These are phyloP conservation scores for Madurella fahalii DNA, from an alignment of 2,329 filamentous ascomycete species.

Conservation along the genomic window DNA sequence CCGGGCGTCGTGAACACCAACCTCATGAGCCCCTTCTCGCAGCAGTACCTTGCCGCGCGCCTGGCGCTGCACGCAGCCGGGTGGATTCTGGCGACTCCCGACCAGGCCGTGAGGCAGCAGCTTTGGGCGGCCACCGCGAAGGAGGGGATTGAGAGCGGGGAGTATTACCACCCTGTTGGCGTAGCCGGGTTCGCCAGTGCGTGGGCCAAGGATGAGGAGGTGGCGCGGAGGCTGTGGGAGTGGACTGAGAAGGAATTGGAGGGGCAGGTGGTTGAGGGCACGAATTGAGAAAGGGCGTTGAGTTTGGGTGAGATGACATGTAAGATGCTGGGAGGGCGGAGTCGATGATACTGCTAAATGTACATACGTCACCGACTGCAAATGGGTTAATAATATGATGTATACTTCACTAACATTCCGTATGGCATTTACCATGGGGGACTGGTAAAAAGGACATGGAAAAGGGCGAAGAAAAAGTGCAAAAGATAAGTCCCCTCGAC, in stretches of 20 bases:
- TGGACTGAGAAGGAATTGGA: conserved; percentile 32
- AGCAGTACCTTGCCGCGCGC: background rate
- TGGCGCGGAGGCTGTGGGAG: conserved; percentile 30
- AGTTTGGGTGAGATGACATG: no score
- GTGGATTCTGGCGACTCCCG: conserved; percentile 2
- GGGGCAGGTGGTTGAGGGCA: conserved; percentile 8
- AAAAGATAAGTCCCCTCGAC: conserved; percentile 19
- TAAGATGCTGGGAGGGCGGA: no score
- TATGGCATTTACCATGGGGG: no score
- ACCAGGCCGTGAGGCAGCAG: conserved; percentile 38
- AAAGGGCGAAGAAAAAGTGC: background rate
- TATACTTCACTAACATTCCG: no score
- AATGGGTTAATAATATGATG: no score
- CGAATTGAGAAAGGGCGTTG: no score
- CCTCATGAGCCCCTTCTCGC: conserved; percentile 10
- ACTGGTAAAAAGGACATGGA: background rate
- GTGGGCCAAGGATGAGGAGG: conserved; percentile 22
- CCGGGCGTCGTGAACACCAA: conserved; percentile 30
- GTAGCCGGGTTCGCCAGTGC: conserved; percentile 17
- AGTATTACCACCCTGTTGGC: conserved; percentile 35
- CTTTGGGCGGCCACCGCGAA: conserved; percentile 39
- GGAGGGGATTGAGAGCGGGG: conserved; percentile 24
- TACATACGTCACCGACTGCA: no score
- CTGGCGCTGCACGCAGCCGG: background rate
- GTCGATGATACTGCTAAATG: no score